Base-by-base conservation (phyloP, 179 eudicot genomes). In the Camellia oleifera region DNA sequence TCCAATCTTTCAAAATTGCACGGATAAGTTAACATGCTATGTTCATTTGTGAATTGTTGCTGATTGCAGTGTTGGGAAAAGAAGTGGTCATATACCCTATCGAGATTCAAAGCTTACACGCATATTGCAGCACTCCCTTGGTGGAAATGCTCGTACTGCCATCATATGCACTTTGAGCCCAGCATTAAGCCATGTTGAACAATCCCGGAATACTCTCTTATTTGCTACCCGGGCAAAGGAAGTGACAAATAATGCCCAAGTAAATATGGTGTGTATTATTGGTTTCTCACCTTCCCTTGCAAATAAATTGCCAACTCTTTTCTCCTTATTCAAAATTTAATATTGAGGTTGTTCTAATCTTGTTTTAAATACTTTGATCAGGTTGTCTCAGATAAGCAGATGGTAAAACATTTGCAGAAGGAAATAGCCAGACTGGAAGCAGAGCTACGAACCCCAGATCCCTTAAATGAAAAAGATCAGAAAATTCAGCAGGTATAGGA, bases 81-180 rank as follows among this genome's bases (percentile, higher is more conserved):
- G 97, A 86, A 84, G 91, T 67, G 97, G 98, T 53, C 94, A 92
- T 78, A 91, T 96, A 81, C 98, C 99, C n/a, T 96, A 94, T 79
- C 79, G 99, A 82, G 99, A 94, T 82, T 96, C 99, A 26, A 96
- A 96, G 88, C 92, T 96, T 50, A 96, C 98, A 8, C 88, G 98
- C 53, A 94, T 94, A 77, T 80, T 94, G 79, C 98, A 92, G 85
- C 97, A 90, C 80, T 96, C 99, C 42, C 93, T 96, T 68, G 99
- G 98, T 79, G 99, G 99, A 32, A 96, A 96, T 90, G 99, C 99
- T 10, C 93, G 99, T 4, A 96, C 99, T 68, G 99, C 99, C 73
- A 92, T 96, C 66, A 92, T 96, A 83, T 96, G 99, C 81, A 96
- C 99, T 45, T 82, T 94, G 88, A 94, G 98, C 81, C 98, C 98